phyloP scores from a whole-genome alignment of 2,329 filamentous ascomycete species.

The Stagonosporopsis chrysanthemi region DNA sequence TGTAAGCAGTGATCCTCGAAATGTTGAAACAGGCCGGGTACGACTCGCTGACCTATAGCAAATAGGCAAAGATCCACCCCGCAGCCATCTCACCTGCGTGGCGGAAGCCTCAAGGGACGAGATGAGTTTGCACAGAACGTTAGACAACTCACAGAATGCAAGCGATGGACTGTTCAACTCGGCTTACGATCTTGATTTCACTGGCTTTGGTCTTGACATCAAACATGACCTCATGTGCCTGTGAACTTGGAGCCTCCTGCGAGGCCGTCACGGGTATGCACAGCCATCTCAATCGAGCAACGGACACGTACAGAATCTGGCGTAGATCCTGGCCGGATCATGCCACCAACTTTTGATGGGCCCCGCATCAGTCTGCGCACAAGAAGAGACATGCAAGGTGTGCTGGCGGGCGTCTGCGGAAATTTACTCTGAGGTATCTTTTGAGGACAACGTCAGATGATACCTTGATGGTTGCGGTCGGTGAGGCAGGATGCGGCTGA shows the following conservation, averaged over 20 bases:
- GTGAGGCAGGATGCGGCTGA: slow-evolving; percentile 21
- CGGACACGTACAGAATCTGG: slow-evolving; percentile 20
- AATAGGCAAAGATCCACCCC: slow-evolving; percentile 4
- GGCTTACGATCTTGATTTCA: neutral
- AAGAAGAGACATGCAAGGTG: slow-evolving; percentile 18
- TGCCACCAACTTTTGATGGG: slow-evolving; percentile 13
- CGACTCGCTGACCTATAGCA: slow-evolving; percentile 8
- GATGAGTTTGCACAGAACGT: neutral
- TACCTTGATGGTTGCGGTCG: slow-evolving; percentile 14
- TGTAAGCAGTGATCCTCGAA: slow-evolving; percentile 17
- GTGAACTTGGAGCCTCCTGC: neutral
- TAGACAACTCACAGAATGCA: neutral
- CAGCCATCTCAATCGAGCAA: slow-evolving; percentile 24
- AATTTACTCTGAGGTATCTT: neutral
- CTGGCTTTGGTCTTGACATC: neutral
- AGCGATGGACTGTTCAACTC: neutral
- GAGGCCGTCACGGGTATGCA: slow-evolving; percentile 23
- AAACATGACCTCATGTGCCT: slow-evolving; percentile 10
- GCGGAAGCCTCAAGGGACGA: slow-evolving; percentile 1
- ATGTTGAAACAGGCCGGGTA: slow-evolving; percentile 9
- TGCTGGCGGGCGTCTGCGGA: slow-evolving; percentile 18
- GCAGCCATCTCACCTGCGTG: slow-evolving; percentile 11
- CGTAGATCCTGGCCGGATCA: slow-evolving; percentile 18
- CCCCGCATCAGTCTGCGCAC: slow-evolving; percentile 15
- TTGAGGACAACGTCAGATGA: slow-evolving; percentile 10